A percentile compares a stretch with the other conserved stretches of the same genome.
These are phyloP conservation scores for Epichloe hybrida DNA, from an alignment of 2,329 filamentous ascomycete genomes.

Conservation along the genomic window DNA sequence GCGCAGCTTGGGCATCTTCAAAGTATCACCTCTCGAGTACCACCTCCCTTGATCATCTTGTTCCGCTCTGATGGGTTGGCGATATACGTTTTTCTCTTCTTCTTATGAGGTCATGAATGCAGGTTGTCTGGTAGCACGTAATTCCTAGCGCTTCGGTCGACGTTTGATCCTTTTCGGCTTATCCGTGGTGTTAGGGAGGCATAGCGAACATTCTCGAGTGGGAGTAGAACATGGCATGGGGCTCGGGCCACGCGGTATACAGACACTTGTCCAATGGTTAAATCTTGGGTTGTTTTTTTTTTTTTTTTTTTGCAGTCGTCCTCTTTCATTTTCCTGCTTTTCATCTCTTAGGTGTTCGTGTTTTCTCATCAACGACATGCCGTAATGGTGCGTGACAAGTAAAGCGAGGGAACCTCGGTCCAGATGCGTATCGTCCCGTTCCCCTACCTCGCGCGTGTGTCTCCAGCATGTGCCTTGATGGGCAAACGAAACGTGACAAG, in stretches of 20 bases:
- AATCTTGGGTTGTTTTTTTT: background rate
- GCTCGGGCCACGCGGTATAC: slow-evolving; percentile 4
- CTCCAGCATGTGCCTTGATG: background rate
- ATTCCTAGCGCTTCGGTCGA: slow-evolving; percentile 1
- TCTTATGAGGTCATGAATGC: slow-evolving; percentile 21
- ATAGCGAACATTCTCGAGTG: slow-evolving; percentile 5
- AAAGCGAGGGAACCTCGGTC: background rate
- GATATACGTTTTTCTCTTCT: slow-evolving; percentile 15
- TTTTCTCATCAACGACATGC: too few relatives aligned
- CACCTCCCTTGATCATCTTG: background rate
- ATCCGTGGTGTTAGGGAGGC: slow-evolving; percentile 3
- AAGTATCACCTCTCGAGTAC: background rate
- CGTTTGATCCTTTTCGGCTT: background rate
- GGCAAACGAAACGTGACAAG: background rate
- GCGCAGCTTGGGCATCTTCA: background rate
- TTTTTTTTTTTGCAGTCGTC: background rate
- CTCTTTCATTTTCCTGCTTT: background rate
- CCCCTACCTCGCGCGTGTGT: background rate
- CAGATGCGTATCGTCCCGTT: background rate
- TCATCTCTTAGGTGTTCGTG: background rate
- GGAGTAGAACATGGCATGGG: slow-evolving; percentile 1
- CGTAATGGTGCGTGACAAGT: too few relatives aligned
- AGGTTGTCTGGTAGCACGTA: slow-evolving; percentile 1
- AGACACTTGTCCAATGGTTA: slow-evolving; percentile 1
- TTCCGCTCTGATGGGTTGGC: slow-evolving; percentile 10